Conservation (phyloP, 768 basidiomycete species). For the Leccinum disarticulatum region DNA sequence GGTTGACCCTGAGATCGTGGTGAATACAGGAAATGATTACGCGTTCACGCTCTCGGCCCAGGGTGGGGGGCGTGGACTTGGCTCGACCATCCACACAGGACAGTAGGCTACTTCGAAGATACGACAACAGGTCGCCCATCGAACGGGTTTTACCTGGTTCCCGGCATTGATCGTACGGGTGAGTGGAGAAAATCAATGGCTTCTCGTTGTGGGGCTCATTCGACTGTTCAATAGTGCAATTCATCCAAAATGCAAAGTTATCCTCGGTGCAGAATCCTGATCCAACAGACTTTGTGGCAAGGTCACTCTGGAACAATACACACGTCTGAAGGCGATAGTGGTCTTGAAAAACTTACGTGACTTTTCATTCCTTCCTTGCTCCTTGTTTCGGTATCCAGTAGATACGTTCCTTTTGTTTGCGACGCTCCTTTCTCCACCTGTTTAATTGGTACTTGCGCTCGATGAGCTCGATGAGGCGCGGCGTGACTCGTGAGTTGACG, state of each 20-base stretch:
- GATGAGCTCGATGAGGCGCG: no score
- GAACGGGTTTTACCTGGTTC: slow-evolving; percentile 59
- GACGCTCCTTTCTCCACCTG: no score
- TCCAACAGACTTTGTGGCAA: slow-evolving; percentile 46
- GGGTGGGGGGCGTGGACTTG: slow-evolving; percentile 58
- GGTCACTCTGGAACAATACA: slow-evolving; percentile 53
- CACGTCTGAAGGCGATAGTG: slow-evolving; percentile 24
- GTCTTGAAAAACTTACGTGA: no score
- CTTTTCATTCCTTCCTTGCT: no score
- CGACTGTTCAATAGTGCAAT: slow-evolving; percentile 35
- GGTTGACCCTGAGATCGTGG: no score
- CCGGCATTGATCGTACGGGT: slow-evolving; percentile 52
- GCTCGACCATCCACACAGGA: slow-evolving; percentile 58
- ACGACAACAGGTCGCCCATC: slow-evolving; percentile 38
- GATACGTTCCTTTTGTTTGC: no score
- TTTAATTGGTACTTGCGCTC: no score
- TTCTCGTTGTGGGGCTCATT: background rate
- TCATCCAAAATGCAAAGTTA: slow-evolving; percentile 39
- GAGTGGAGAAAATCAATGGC: slow-evolving; percentile 15
- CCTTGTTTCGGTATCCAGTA: no score
- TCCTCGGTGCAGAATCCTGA: slow-evolving; percentile 39
- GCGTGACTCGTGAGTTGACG: no score
- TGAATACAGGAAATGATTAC: slow-evolving; percentile 26
- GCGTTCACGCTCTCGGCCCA: slow-evolving; percentile 53
- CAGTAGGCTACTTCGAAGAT: slow-evolving; percentile 53